phyloP scores from a whole-genome alignment of 768 basidiomycete species.

The Tubosaeta sp. region DNA sequence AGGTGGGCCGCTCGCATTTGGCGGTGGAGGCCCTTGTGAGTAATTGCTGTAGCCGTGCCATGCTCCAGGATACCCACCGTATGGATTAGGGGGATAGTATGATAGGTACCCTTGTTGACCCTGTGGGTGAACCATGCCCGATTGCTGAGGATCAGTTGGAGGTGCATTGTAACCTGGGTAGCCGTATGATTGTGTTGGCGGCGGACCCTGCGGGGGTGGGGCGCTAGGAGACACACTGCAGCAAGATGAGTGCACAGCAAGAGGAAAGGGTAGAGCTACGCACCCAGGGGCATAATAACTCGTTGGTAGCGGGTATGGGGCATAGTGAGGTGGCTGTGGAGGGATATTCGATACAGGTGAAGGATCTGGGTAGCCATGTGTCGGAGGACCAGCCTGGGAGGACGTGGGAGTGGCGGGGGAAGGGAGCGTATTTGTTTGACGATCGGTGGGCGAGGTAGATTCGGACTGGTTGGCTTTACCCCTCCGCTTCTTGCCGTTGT shows the following conservation, averaged over 20 bases:
- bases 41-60: constrained; percentile 31
- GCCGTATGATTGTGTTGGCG: constrained; percentile 18
- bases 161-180: constrained; percentile 23
- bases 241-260: constrained; percentile 14
- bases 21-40: constrained; percentile 24
- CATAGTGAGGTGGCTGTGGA: constrained; percentile 28
- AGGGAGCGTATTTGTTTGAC: constrained; percentile 18
- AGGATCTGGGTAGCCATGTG: constrained; percentile 28
- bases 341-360: constrained; percentile 21
- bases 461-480: constrained; percentile 25
- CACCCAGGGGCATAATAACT: constrained; percentile 33
- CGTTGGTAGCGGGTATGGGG: constrained; percentile 31
- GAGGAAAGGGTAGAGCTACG: neutral
- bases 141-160: constrained; percentile 27
- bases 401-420: constrained; percentile 31
- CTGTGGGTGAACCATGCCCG: constrained; percentile 16
- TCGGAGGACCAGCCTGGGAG: constrained; percentile 20
- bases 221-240: constrained; percentile 18
- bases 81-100: constrained; percentile 31
- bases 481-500: constrained; percentile 40
- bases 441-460: constrained; percentile 31
- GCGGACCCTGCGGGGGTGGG: constrained; percentile 19
- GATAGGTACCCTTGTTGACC: constrained; percentile 25
- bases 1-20: constrained; percentile 15
- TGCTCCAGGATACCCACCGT: constrained; percentile 26